phyloP scores from a whole-genome alignment of 257 asterid species.

The Primulina tabacum region DNA sequence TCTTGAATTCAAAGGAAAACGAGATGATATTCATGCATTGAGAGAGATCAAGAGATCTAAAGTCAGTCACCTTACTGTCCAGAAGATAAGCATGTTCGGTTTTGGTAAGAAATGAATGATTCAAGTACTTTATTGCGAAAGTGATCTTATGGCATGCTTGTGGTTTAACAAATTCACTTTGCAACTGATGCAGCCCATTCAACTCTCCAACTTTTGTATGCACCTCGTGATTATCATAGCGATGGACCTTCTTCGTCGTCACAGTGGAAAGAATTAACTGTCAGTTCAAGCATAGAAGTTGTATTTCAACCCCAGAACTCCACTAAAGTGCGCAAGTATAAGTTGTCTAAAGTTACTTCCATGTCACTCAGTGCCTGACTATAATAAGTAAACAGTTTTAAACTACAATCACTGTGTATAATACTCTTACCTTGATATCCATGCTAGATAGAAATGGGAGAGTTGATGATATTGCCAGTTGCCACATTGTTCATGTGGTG shows the following conservation, averaged over 20 bases:
- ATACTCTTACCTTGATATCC: background rate
- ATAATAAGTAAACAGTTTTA: background rate
- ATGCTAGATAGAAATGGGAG: background rate
- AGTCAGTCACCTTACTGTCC: constrained; percentile 64
- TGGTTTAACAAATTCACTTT: constrained; percentile 13
- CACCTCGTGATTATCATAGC: constrained; percentile 68
- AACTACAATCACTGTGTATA: background rate
- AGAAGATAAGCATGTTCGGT: constrained; percentile 95
- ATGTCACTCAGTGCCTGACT: constrained; percentile 79
- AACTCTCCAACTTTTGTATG: constrained; percentile 63
- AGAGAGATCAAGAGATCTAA: constrained; percentile 80
- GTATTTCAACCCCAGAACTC: constrained; percentile 65
- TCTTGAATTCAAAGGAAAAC: constrained; percentile 82
- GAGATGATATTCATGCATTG: constrained; percentile 64
- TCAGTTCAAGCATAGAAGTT: constrained; percentile 72
- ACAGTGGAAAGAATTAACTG: constrained; percentile 65
- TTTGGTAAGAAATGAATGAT: constrained; percentile 47
- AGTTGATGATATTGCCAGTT: background rate
- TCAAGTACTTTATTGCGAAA: background rate
- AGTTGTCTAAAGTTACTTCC: constrained; percentile 70
- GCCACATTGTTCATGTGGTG: too few species aligned
- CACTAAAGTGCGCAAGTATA: constrained; percentile 60
- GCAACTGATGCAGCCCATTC: constrained; percentile 54
- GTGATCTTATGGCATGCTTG: background rate
- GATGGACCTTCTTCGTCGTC: constrained; percentile 56